phyloP scores from a whole-genome alignment of 2,329 filamentous ascomycete genomes.

The Grosmannia serpens region DNA sequence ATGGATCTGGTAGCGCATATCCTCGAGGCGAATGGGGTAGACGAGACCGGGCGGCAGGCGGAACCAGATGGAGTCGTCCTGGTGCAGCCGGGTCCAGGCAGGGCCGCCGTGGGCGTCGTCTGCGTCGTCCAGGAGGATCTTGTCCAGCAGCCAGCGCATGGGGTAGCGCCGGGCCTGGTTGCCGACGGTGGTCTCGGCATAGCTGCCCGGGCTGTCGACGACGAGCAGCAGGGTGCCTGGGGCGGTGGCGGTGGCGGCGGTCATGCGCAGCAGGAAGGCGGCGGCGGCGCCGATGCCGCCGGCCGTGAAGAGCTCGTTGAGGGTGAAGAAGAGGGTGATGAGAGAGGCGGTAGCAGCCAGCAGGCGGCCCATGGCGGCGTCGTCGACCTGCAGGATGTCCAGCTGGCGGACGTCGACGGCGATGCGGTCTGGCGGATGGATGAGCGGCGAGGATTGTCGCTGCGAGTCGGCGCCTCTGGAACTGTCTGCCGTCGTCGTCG shows the following conservation, averaged over 20 bases:
- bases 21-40: slow-evolving; percentile 80
- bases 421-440: slow-evolving; percentile 26
- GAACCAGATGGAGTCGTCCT: slow-evolving; percentile 77
- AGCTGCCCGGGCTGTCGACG: slow-evolving; percentile 87
- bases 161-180: slow-evolving; percentile 59
- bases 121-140: slow-evolving; percentile 47
- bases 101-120: slow-evolving; percentile 11
- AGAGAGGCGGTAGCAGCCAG: slow-evolving; percentile 34
- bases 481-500: not conserved
- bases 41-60: slow-evolving; percentile 53
- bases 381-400: slow-evolving; percentile 35
- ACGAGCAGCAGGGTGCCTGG: slow-evolving; percentile 66
- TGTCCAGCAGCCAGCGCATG: slow-evolving; percentile 87
- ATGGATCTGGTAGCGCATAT: slow-evolving; percentile 92
- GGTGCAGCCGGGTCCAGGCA: slow-evolving; percentile 63
- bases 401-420: slow-evolving; percentile 30
- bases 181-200: slow-evolving; percentile 69
- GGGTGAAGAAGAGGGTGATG: slow-evolving; percentile 80
- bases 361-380: slow-evolving; percentile 20
- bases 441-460: slow-evolving; percentile 22
- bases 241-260: slow-evolving; percentile 26
- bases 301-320: slow-evolving; percentile 85
- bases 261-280: slow-evolving; percentile 59
- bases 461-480: too few relatives aligned
- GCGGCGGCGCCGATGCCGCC: slow-evolving; percentile 66